Evolutionary conservation across 805 yeast species (phyloP).

Genomic region (Candida sakaeoensis): DNA sequence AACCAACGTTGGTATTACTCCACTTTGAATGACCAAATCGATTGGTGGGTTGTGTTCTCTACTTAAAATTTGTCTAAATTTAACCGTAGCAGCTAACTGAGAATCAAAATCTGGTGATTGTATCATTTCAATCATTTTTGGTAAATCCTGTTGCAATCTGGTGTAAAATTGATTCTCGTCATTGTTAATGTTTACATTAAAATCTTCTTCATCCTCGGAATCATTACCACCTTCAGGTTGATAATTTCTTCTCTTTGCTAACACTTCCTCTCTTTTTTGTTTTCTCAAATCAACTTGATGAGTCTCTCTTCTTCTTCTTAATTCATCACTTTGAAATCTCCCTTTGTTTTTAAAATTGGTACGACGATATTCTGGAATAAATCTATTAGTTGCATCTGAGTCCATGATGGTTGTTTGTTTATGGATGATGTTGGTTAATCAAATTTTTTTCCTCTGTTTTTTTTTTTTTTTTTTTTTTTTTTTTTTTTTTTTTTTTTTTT

Average conservation of each 20-base stretch:
- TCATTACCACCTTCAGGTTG: conserved; percentile 37
- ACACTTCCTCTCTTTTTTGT: conserved; percentile 91
- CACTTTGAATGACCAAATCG: conserved; percentile 85
- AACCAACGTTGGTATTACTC: conserved; percentile 90
- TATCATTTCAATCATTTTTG: conserved; percentile 79
- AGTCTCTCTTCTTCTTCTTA: conserved; percentile 95
- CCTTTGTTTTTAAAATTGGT: conserved; percentile 94
- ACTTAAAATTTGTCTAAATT: conserved; percentile 88
- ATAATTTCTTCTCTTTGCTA: conserved; percentile 90
- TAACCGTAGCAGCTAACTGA: conserved; percentile 85
- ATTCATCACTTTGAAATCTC: conserved; percentile 90
- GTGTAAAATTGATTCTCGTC: conserved; percentile 40
- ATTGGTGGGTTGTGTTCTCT: conserved; percentile 97
- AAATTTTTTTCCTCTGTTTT: conserved; percentile 1
- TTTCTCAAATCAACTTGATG: conserved; percentile 96
- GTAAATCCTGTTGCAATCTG: conserved; percentile 59
- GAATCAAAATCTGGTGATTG: conserved; percentile 70
- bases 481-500: not conserved
- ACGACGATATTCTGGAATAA: conserved; percentile 96
- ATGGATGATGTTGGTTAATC: conserved; percentile 5
- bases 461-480: not conserved
- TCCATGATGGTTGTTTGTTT: conserved; percentile 48
- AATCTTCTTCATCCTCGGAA: conserved; percentile 41
- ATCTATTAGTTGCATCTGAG: conserved; percentile 71
- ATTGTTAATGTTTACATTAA: conserved; percentile 33